Base-by-base conservation (phyloP, 2,329 filamentous ascomycete species). In the Graphiopsis chlorocephala region DNA sequence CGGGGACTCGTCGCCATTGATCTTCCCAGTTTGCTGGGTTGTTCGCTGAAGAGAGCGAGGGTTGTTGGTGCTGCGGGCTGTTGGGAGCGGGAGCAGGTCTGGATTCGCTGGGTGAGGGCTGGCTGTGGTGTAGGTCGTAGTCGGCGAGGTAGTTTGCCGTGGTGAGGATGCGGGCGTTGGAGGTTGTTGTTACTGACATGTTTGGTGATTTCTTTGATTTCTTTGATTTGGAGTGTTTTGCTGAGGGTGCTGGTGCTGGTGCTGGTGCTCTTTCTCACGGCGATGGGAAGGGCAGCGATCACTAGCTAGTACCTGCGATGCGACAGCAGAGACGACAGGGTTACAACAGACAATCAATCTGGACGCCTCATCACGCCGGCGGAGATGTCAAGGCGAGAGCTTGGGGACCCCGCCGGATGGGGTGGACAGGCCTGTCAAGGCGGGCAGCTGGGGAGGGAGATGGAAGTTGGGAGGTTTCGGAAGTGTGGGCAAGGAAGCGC, bases 1-100 rank as follows among this genome's bases (percentile, higher is more conserved):
- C 67, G 2, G 83, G 84, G 1, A 85, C 75, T 35, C 82, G 77
- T 52, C 80, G 77, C 67, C 82, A 78, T 59, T 82, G 72, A 2
- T 75, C 76, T 7, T 82, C 81, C 84, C 83, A 86, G 66, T 78
- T 68, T 45, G 73, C 60, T 15, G 77, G 78, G 65, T 78, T 77
- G 23, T 63, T 69, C 35, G 67, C 38, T 58, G 53, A 35, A 11
- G 66, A 50, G 47, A 11, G 58, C 47, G 61, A 47, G 11, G 31
- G 12, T 20, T 68, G 67, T 69, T 71, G 76, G 52, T n/a, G n/a
- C n/a, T n/a, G n/a, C n/a, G n/a, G n/a, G 65, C 75, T 52, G 69
- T 71, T 76, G 50, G 66, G 75, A 53, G 69, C 74, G 0, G 71
- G 70, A 71, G 68, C 71, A 64, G 64, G 69, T 69, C 75, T 65